Evolutionary conservation across 768 basidiomycete species (phyloP).

Genomic region (Phaeotremella fagi): DNA sequence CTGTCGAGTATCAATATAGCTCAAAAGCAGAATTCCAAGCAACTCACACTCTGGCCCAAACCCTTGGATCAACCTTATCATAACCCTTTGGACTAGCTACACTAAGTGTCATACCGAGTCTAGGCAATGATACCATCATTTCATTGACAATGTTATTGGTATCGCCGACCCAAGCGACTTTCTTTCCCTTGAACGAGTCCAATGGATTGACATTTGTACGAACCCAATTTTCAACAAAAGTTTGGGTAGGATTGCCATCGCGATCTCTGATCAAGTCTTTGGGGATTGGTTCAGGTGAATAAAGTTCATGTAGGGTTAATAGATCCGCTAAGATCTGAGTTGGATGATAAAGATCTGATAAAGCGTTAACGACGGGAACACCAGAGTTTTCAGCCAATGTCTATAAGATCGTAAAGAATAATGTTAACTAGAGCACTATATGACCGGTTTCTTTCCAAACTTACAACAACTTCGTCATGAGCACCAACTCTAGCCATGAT

Average conservation of each 20-base stretch:
- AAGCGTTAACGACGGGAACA: conserved; percentile 92
- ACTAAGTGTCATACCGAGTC: conserved; percentile 78
- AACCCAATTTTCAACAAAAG: conserved; percentile 15
- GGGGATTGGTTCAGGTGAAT: conserved; percentile 52
- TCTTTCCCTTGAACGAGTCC: conserved; percentile 66
- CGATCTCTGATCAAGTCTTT: conserved; percentile 5
- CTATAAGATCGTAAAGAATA: too few relatives aligned
- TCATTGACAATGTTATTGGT: conserved; percentile 93
- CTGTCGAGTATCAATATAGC: conserved; percentile 7
- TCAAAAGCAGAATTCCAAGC: not conserved
- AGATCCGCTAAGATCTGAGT: conserved; percentile 92
- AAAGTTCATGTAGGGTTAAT: conserved; percentile 72
- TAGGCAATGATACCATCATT: conserved; percentile 91
- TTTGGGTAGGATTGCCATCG: conserved; percentile 8
- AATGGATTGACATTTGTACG: conserved; percentile 48
- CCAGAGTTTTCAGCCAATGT: conserved; percentile 84
- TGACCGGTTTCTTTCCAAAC: conserved; percentile 22
- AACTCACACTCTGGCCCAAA: conserved; percentile 73
- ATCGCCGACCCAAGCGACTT: conserved; percentile 89
- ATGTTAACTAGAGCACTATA: too few relatives aligned
- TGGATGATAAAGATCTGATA: conserved; percentile 93
- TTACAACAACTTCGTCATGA: conserved; percentile 86
- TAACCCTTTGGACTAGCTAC: conserved; percentile 69
- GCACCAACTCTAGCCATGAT: conserved; percentile 94
- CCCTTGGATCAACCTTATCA: conserved; percentile 52